Percentiles rank a stretch among this genome's conserved stretches.
Evolutionary conservation across 2,329 filamentous ascomycete genomes (phyloP).

Genomic region (Tolypocladium ophioglossoides): DNA sequence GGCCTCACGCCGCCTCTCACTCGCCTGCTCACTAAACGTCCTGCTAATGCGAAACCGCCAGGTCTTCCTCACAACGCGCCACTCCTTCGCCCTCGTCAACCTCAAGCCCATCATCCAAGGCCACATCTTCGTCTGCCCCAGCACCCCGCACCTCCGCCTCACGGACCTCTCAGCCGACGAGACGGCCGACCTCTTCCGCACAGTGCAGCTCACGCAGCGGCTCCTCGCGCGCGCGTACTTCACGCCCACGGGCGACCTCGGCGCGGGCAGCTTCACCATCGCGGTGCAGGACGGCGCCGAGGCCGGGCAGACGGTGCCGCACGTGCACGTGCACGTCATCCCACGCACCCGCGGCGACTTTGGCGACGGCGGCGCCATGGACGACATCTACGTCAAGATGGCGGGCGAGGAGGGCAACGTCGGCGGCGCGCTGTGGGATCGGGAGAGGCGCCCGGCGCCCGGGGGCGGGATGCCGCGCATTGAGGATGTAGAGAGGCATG

Average conservation of each 20-base stretch:
- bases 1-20: background rate
- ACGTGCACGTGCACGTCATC: conserved; percentile 89
- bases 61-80: conserved; percentile 76
- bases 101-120: conserved; percentile 89
- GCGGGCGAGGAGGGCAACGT: conserved; percentile 80
- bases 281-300: conserved; percentile 88
- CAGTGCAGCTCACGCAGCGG: conserved; percentile 70
- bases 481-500: conserved; percentile 58
- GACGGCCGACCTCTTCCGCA: conserved; percentile 72
- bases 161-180: conserved; percentile 63
- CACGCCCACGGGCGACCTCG: conserved; percentile 19
- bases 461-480: conserved; percentile 54
- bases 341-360: conserved; percentile 53
- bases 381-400: conserved; percentile 74
- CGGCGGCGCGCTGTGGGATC: conserved; percentile 56
- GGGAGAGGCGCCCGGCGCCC: conserved; percentile 31
- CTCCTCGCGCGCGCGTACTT: conserved; percentile 58
- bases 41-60: conserved; percentile 23
- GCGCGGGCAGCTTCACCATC: conserved; percentile 74
- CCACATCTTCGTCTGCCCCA: conserved; percentile 83
- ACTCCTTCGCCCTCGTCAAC: conserved; percentile 86
- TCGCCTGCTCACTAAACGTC: background rate
- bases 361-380: conserved; percentile 28
- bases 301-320: conserved; percentile 86
- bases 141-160: conserved; percentile 57